These are phyloP conservation scores for Pancytospora philotis DNA, from an alignment of 371 early-diverging fungal species.

Conservation along the genomic window DNA sequence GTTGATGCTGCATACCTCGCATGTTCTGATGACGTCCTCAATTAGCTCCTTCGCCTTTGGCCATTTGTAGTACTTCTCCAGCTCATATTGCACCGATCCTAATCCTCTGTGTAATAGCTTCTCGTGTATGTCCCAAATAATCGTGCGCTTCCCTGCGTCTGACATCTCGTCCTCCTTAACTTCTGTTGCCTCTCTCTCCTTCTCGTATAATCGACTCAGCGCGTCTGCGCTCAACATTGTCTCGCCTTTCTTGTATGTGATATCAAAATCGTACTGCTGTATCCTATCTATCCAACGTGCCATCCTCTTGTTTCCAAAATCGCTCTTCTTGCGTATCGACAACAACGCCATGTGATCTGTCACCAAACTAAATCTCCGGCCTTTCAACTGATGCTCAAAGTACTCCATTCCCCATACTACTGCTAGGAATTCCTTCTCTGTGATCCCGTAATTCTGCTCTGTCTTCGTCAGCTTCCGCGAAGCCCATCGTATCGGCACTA, in stretches of 20 bases:
- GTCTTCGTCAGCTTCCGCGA: conserved; percentile 27
- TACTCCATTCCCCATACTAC: conserved; percentile 34
- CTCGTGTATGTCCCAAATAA: conserved; percentile 6
- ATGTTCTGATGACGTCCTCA: conserved; percentile 11
- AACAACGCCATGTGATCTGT: conserved; percentile 50
- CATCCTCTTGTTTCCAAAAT: conserved; percentile 27
- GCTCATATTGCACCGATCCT: not conserved
- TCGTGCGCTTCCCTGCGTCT: conserved; percentile 2
- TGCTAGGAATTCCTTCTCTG: conserved; percentile 44
- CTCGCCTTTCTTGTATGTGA: conserved; percentile 27
- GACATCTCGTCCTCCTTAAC: not conserved
- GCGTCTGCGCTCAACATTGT: conserved; percentile 26
- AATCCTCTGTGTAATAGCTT: conserved; percentile 1
- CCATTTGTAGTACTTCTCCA: conserved; percentile 14
- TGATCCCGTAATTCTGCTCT: conserved; percentile 28
- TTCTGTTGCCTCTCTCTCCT: not conserved
- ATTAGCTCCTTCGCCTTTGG: conserved; percentile 7
- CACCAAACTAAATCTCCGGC: conserved; percentile 32
- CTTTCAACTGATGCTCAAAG: conserved; percentile 36
- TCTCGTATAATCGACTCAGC: conserved; percentile 28
- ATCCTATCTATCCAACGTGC: conserved; percentile 33
- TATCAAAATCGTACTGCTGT: conserved; percentile 24
- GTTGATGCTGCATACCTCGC: conserved; percentile 31
- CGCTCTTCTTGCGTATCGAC: conserved; percentile 20
- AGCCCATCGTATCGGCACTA: conserved; percentile 26